These are phyloP conservation scores for Tagetes erecta DNA, from an alignment of 129 eudicot genomes.

Conservation along the genomic window DNA sequence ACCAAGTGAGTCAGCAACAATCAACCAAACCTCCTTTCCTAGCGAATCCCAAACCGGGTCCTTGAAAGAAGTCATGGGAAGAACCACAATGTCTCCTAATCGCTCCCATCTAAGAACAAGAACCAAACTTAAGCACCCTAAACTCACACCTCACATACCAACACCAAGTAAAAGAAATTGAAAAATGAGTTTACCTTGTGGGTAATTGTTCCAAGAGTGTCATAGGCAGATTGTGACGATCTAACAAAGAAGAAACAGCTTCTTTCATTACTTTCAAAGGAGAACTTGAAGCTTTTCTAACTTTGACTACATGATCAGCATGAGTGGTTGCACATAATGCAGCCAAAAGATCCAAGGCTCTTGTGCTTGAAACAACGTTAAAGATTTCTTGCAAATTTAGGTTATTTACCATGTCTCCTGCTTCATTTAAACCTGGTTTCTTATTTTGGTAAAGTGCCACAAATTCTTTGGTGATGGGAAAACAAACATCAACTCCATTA, in stretches of 20 bases:
- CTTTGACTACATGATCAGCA: conserved; percentile 61
- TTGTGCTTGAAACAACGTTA: conserved; percentile 43
- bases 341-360: conserved; percentile 55
- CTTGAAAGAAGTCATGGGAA: conserved; percentile 68
- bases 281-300: conserved; percentile 57
- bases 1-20: conserved; percentile 77
- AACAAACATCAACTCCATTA: conserved; percentile 59
- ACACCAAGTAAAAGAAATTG: not conserved
- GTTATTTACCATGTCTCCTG: conserved; percentile 27
- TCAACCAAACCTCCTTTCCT: conserved; percentile 70
- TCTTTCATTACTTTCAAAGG: conserved; percentile 73
- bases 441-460: conserved; percentile 44
- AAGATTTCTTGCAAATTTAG: conserved; percentile 29
- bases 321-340: conserved; percentile 52
- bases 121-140: conserved; percentile 2
- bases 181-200: conserved; percentile 46
- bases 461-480: conserved; percentile 72
- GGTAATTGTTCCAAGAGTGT: conserved; percentile 77
- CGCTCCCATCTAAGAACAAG: conserved; percentile 79
- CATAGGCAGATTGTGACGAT: conserved; percentile 44
- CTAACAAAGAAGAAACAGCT: conserved; percentile 60
- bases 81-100: conserved; percentile 88
- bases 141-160: not conserved
- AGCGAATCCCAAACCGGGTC: conserved; percentile 73
- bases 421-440: conserved; percentile 26